phyloP scores from a whole-genome alignment of 768 basidiomycete species.

The Trametes cinnabarina region DNA sequence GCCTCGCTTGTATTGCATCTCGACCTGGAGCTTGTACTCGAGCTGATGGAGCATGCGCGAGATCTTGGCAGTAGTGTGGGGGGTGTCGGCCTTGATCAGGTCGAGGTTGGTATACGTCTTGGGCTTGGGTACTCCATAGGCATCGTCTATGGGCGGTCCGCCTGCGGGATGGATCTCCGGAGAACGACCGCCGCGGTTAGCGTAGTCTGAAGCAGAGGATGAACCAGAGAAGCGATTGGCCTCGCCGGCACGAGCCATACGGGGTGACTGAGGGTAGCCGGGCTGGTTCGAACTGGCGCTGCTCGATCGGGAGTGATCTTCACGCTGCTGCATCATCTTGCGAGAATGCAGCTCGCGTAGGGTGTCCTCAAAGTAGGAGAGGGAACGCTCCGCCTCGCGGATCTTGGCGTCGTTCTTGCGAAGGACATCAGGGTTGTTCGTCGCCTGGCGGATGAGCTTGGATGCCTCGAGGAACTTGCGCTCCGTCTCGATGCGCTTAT shows the following conservation, averaged over 20 bases:
- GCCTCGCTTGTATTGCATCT: constrained; percentile 96
- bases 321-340: constrained; percentile 59
- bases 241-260: constrained; percentile 13
- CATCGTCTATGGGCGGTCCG: constrained; percentile 28
- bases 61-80: constrained; percentile 94
- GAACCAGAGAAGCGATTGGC: constrained; percentile 17
- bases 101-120: constrained; percentile 85
- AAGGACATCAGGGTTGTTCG: constrained; percentile 82
- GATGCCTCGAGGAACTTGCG: constrained; percentile 89
- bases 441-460: constrained; percentile 74
- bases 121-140: constrained; percentile 43
- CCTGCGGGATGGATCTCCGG: constrained; percentile 30
- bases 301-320: constrained; percentile 55
- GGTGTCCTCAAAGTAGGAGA: constrained; percentile 86
- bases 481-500: constrained; percentile 88
- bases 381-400: constrained; percentile 77
- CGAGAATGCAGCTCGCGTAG: constrained; percentile 79
- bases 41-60: constrained; percentile 97
- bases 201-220: constrained; percentile 20
- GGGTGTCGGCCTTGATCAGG: constrained; percentile 96
- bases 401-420: constrained; percentile 81
- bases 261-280: constrained; percentile 24
- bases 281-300: constrained; percentile 27
- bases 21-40: constrained; percentile 98
- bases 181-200: constrained; percentile 21